Evolutionary conservation across 257 asterid species (phyloP), one percentile per base, ranked within the genome.

Genomic region (Perilla frutescens): DNA sequence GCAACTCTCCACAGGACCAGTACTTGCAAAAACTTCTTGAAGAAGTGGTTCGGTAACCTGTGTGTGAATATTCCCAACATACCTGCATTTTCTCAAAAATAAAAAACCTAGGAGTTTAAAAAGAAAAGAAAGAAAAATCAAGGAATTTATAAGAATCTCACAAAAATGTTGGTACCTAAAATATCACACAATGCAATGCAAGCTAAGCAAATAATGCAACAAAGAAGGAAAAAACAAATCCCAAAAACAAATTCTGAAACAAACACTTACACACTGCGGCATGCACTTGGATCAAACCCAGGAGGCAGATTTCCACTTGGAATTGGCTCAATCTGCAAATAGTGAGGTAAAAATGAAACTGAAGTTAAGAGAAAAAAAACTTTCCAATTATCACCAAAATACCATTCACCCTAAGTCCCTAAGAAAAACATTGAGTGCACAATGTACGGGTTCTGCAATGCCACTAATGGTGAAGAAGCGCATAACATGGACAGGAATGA

Each of bases 251-350:
- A 68, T 66, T 59, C 81, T 65, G 64, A 79, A 78, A 10, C n/a
- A 47, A 67, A 82, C 86, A 91, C 98, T 91, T 92, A 93, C 97
- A 93, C 97, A 76, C 97, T 93, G 86, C 96, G 94, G 92, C 98
- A 91, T 79, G 97, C 84, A 84, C 83, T 91, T 82, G 97, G 97
- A 85, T 93, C 97, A 82, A 93, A 93, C 68, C 98, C 96, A 81
- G 98, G 97, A 84, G 98, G 97, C 79, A 93, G 84, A 89, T 93
- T 93, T 81, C 98, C 97, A 88, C 97, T 93, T 80, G 96, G 92
- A 68, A 93, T 87, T 70, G 96, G 97, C 88, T 92, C 96, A 88
- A 92, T 85, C 98, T 93, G 96, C 88, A 88, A 75, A 83, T 44
- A 39, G 55, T 8, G 63, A 44, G 67, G 70, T 41, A 74, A 50